Conservation (phyloP, 371 early-diverging fungal genomes). For the Capillidium heterosporum region DNA sequence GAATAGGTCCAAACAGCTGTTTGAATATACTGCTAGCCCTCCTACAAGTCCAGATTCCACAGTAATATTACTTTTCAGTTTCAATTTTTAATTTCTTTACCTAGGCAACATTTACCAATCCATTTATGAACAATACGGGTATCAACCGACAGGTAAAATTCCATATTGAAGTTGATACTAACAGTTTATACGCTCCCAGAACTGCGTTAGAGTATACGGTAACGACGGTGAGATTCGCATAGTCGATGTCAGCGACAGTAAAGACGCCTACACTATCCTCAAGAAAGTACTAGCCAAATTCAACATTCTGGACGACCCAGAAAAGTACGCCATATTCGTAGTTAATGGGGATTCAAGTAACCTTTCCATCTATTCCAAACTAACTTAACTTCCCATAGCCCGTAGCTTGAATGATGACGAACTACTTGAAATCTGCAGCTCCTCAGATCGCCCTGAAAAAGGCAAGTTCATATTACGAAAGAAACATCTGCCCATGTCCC, state of each 20-base stretch:
- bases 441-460: conserved; percentile 40
- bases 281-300: conserved; percentile 43
- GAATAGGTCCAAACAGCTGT: too few species aligned
- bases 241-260: conserved; percentile 34
- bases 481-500: conserved; percentile 39
- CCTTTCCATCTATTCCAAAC: conserved; percentile 9
- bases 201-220: conserved; percentile 46
- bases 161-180: too few species aligned
- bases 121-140: too few species aligned
- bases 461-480: conserved; percentile 60
- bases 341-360: conserved; percentile 34
- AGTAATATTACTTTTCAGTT: too few species aligned
- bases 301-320: conserved; percentile 33
- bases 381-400: too few species aligned
- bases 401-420: conserved; percentile 50
- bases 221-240: conserved; percentile 43
- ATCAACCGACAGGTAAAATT: too few species aligned
- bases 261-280: conserved; percentile 26
- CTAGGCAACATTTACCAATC: too few species aligned
- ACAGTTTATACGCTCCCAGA: too few species aligned
- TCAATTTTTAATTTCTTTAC: too few species aligned
- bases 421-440: conserved; percentile 44
- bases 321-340: conserved; percentile 37
- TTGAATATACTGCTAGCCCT: too few species aligned
- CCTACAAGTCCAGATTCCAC: too few species aligned